Base-by-base conservation (phyloP, 768 basidiomycete species). In the Psilocybe tampanensis region DNA sequence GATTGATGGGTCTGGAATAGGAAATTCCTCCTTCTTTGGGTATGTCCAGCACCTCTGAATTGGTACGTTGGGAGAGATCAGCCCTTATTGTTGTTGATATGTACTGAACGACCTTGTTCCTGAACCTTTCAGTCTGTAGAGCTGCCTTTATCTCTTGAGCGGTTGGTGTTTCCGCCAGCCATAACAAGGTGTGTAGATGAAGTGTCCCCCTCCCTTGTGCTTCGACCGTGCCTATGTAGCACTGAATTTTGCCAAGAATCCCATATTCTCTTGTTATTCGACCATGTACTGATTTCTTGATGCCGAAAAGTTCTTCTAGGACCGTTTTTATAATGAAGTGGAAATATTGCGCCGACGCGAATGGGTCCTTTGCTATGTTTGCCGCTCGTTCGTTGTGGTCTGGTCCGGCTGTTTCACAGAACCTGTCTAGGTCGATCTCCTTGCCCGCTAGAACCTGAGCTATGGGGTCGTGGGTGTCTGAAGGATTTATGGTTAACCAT, bases 401-500 rank as follows among this genome's bases (percentile, higher is more conserved):
- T 21, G n/a, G 44, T 2, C 44, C 44, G 12, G n/a, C 12, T 2
- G 22, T 23, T 2, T 7, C 17, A 8, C 19, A 29, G 44, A 79
- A 77, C 2, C 54, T 4, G 49, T 80, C 72, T 13, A 80, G 42
- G 51, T 80, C 68, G 8, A 80, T 77, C 0, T 73, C 52, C 49
- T 65, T 68, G 0, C 76, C 76, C 0, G 68, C 69, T 36, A 79
- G 69, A 0, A 78, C 58, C 58, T 77, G 76, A 0, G 71, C 71
- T 23, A 80, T 69, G 0, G 79, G 80, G 58, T 80, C 76, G 29
- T 77, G 70, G 0, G 72, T 48, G 59, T 81, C 76, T 0, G 55
- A 52, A 1, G 74, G 76, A 56, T 80, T 80, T 2, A 80, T 74
- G 0, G 77, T 80, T 0, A 78, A 57, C 77, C 77, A 80, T 0